Evolutionary conservation across 129 eudicot species (phyloP).

Genomic region (Calendula officinalis): DNA sequence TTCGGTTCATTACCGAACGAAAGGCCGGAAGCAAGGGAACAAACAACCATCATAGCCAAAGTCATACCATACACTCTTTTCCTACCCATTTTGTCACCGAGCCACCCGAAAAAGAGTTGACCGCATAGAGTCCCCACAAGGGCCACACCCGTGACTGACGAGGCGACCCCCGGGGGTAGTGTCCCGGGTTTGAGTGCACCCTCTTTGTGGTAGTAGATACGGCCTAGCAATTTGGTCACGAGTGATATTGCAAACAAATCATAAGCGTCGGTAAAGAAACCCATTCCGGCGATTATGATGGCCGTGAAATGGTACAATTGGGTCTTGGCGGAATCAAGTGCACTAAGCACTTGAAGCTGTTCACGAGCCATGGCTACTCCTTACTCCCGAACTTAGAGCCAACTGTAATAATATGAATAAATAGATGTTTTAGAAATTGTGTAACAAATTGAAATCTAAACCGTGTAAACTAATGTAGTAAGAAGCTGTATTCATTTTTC

Average conservation of each 20-base stretch:
- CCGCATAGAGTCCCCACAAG: constrained; percentile 50
- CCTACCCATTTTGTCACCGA: constrained; percentile 62
- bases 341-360: constrained; percentile 52
- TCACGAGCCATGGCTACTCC: constrained; percentile 44
- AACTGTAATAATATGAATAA: not conserved
- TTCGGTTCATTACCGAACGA: constrained; percentile 32
- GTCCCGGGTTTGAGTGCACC: constrained; percentile 39
- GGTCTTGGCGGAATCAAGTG: constrained; percentile 58
- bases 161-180: constrained; percentile 41
- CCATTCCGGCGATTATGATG: constrained; percentile 59
- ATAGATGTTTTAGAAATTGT: too few species aligned
- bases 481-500: too few species aligned
- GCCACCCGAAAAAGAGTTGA: constrained; percentile 64
- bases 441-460: too few species aligned
- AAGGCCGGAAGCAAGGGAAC: constrained; percentile 58
- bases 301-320: constrained; percentile 66
- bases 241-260: constrained; percentile 52
- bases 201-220: constrained; percentile 40
- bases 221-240: constrained; percentile 48
- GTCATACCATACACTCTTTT: constrained; percentile 59
- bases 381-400: constrained; percentile 9
- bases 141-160: constrained; percentile 54
- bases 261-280: constrained; percentile 59
- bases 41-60: constrained; percentile 44
- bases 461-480: too few species aligned